Evolutionary conservation across 768 basidiomycete genomes (phyloP).

Genomic region (Lyophyllum decastes): DNA sequence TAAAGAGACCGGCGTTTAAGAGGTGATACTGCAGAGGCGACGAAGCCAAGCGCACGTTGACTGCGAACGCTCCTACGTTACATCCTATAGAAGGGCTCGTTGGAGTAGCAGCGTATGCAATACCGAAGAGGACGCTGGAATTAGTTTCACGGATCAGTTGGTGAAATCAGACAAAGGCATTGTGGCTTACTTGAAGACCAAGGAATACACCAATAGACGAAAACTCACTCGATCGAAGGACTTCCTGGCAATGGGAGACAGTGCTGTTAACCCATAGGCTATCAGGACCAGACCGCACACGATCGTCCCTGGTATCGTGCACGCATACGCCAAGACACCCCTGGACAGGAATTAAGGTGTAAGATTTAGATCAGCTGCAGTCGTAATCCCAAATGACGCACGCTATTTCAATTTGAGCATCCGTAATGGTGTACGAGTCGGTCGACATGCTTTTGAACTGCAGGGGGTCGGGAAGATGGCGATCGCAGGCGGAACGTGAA

Average conservation of each 20-base stretch:
- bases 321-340: conserved; percentile 6
- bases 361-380: background rate
- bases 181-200: conserved; percentile 9
- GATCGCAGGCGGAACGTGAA: background rate
- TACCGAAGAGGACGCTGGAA: conserved; percentile 22
- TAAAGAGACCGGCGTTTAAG: background rate
- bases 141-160: background rate
- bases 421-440: background rate
- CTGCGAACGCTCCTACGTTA: conserved; percentile 21
- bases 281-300: conserved; percentile 10
- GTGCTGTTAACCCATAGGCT: conserved; percentile 9
- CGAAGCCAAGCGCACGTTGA: conserved; percentile 16
- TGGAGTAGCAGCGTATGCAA: conserved; percentile 19
- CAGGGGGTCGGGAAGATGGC: background rate
- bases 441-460: background rate
- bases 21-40: background rate
- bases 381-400: background rate
- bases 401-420: background rate
- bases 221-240: conserved; percentile 17
- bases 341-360: background rate
- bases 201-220: conserved; percentile 8
- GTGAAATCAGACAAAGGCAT: background rate
- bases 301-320: conserved; percentile 11
- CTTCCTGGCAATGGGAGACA: background rate
- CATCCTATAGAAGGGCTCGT: conserved; percentile 13